phyloP scores from a whole-genome alignment of 1,284 basidiomycete species.

The Laetiporus sulphureus region DNA sequence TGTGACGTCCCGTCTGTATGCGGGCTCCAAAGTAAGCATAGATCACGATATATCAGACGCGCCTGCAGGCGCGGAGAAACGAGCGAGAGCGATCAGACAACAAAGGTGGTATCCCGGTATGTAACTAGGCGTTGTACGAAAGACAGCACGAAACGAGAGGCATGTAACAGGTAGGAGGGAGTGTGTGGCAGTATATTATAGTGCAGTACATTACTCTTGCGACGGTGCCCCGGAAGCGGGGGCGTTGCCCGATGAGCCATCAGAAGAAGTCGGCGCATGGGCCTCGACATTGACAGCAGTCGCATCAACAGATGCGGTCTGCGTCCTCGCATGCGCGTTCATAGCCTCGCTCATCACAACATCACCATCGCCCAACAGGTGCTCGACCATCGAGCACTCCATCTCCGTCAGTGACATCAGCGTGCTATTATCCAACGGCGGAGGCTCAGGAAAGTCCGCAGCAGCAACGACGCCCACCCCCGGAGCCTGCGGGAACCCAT shows the following conservation, averaged over 20 bases:
- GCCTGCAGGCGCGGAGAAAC: neutral
- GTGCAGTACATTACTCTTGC: neutral
- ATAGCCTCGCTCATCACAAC: neutral
- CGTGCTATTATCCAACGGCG: constrained; percentile 4
- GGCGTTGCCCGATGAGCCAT: too few relatives aligned
- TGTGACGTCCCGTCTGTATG: constrained; percentile 4
- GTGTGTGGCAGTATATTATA: too few relatives aligned
- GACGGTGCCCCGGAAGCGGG: too few relatives aligned
- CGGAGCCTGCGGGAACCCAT: constrained; percentile 30
- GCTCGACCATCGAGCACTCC: constrained; percentile 23
- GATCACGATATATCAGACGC: constrained; percentile 3
- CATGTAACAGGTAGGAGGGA: too few relatives aligned
- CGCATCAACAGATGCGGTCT: too few relatives aligned
- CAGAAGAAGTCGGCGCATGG: too few relatives aligned
- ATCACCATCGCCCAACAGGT: constrained; percentile 21
- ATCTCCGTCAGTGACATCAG: constrained; percentile 15
- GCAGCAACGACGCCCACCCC: constrained; percentile 1
- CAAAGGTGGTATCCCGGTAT: constrained; percentile 5
- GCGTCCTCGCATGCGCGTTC: neutral
- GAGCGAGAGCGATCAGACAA: neutral
- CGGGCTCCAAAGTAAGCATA: constrained; percentile 9
- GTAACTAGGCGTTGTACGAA: neutral
- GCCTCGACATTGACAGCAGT: too few relatives aligned
- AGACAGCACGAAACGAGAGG: neutral
- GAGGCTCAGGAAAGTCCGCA: constrained; percentile 6